Conservation (phyloP, 345 rosid genomes). For the Camelina sativa region DNA sequence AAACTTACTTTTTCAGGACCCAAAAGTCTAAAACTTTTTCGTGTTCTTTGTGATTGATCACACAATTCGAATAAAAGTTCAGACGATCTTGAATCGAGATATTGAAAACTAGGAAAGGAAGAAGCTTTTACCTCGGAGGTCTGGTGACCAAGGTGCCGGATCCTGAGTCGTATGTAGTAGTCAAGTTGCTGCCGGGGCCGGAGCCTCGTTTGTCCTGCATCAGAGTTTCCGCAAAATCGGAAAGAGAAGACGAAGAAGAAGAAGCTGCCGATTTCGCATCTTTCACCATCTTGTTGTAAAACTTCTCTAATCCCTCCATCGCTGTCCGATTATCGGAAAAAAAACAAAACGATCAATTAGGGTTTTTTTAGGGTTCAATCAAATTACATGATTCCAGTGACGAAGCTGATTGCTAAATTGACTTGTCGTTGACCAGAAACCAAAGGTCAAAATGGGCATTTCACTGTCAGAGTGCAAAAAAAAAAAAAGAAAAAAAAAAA, state of each 20-base stretch:
- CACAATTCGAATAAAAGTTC: background rate
- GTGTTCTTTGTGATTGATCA: background rate
- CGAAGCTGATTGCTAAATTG: background rate
- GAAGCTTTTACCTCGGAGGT: conserved; percentile 52
- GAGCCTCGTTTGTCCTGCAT: conserved; percentile 37
- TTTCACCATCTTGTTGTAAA: conserved; percentile 43
- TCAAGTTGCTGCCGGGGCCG: conserved; percentile 40
- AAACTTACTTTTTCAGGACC: no score
- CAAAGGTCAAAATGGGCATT: conserved; percentile 11
- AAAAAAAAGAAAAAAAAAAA: background rate
- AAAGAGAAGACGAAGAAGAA: conserved; percentile 49
- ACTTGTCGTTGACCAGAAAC: conserved; percentile 26
- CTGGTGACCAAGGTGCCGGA: conserved; percentile 50
- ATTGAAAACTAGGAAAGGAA: background rate
- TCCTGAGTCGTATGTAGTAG: conserved; percentile 49
- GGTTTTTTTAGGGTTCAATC: conserved; percentile 20
- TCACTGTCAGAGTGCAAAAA: background rate
- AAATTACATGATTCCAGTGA: background rate
- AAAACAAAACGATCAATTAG: background rate
- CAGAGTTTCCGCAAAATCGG: conserved; percentile 44
- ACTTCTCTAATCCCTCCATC: conserved; percentile 64
- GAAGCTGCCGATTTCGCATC: conserved; percentile 47
- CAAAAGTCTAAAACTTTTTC: background rate
- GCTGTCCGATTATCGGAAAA: background rate
- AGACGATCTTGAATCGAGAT: background rate